Base-by-base conservation (phyloP, 257 asterid genomes). In the Fraxinus quadrangulata region DNA sequence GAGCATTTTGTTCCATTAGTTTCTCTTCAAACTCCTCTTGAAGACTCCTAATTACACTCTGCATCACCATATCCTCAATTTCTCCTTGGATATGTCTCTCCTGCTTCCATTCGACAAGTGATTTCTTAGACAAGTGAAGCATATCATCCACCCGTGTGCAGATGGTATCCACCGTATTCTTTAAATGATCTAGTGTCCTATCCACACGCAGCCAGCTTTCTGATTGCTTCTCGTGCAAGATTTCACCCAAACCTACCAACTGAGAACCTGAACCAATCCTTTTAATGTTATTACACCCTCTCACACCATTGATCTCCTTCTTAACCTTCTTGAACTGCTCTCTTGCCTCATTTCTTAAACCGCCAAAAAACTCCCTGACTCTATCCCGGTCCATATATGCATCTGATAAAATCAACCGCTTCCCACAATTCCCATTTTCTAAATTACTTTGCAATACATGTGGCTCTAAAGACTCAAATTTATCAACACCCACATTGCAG, bases 41-140 rank as follows among this genome's bases (percentile, higher is more conserved):
- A 67, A 78, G 76, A 81, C 84, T 81, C 81, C 71, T 84, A 71
- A 82, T 78, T 68, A 81, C 82, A 82, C 88, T 85, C 74, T 78
- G 87, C 65, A 84, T 84, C 80, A 89, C 94, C 73, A 73, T 80
- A 79, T 83, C 89, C 86, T 95, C 92, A 71, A 93, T 67, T 78
- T 85, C 81, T 67, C 82, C 80, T 77, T 67, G 82, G 34, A 81
- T 31, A 17, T 85, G 86, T 24, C 72, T 79, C 80, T 87, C 91
- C 67, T 76, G 82, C 56, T 76, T 85, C 80, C 83, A 84, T 72
- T 89, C 86, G 39, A 77, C 80, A 75, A 84, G 77, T 45, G 94
- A 70, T 31, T 68, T 65, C 80, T 83, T 78, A 23, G 92, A 87
- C 75, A 80, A 34, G 30, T 73, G 72, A 71, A 89, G 75, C 79